A percentile compares a stretch with the other conserved stretches of the same genome.
Evolutionary conservation across 2,329 filamentous ascomycete species (phyloP).

Genomic region (Dactylellina haptotyla): DNA sequence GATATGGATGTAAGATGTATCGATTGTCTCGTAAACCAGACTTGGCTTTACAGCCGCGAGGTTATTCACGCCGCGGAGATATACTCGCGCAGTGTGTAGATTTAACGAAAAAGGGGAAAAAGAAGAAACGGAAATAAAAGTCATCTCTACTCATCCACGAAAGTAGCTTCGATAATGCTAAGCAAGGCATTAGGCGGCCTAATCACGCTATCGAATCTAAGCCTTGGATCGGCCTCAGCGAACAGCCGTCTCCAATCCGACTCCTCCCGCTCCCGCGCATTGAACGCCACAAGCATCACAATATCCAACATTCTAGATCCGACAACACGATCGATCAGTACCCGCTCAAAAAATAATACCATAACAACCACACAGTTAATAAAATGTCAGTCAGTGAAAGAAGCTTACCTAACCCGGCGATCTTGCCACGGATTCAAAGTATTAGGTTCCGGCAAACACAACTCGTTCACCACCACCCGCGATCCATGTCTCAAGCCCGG

Average conservation of each 20-base stretch:
- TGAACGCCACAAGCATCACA: slow-evolving; percentile 60
- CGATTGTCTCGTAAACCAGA: slow-evolving; percentile 44
- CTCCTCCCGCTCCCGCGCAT: slow-evolving; percentile 60
- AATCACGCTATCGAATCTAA: slow-evolving; percentile 47
- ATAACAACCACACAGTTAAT: slow-evolving; percentile 2
- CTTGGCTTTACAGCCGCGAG: not conserved
- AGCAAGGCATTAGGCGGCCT: slow-evolving; percentile 24
- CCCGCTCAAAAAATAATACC: not conserved
- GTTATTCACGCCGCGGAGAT: too few species aligned
- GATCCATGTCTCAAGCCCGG: slow-evolving; percentile 50
- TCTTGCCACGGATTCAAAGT: slow-evolving; percentile 25
- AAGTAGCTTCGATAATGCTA: slow-evolving; percentile 35
- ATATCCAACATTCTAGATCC: slow-evolving; percentile 58
- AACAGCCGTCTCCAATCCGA: slow-evolving; percentile 60
- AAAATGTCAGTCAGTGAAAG: not conserved
- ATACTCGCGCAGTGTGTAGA: too few species aligned
- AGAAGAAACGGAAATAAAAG: not conserved
- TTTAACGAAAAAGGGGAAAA: too few species aligned
- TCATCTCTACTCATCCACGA: slow-evolving; percentile 32
- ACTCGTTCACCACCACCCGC: slow-evolving; percentile 23
- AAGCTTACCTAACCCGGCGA: slow-evolving; percentile 57
- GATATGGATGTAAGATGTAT: not conserved
- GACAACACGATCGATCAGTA: not conserved
- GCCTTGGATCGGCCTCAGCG: slow-evolving; percentile 55
- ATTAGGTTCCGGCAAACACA: slow-evolving; percentile 26